Evolutionary conservation across 2,329 filamentous ascomycete species (phyloP).

Genomic region (Didymosphaeria variabile): DNA sequence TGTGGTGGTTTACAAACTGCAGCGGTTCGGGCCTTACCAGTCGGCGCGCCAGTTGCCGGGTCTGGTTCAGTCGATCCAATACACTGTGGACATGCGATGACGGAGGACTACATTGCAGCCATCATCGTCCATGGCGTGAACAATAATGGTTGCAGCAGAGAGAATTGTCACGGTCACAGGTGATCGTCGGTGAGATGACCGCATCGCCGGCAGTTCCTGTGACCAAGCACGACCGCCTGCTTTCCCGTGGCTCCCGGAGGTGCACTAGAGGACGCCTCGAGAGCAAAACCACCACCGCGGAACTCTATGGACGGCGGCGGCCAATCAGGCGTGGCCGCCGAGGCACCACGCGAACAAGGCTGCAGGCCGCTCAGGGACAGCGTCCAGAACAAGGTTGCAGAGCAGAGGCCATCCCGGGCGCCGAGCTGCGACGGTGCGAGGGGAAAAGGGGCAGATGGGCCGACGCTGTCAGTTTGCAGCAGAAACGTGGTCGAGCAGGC

Average conservation of each 20-base stretch:
- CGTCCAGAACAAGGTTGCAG: conserved; percentile 26
- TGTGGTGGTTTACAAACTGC: not conserved
- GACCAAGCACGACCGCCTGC: conserved; percentile 25
- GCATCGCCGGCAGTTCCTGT: conserved; percentile 9
- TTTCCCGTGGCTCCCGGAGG: conserved; percentile 40
- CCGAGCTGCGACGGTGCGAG: conserved; percentile 24
- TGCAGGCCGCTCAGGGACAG: conserved; percentile 45
- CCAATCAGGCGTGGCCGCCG: conserved; percentile 30
- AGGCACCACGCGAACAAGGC: conserved; percentile 34
- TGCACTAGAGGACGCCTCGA: conserved; percentile 40
- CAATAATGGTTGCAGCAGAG: not conserved
- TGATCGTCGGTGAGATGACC: conserved; percentile 23
- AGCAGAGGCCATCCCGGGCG: not conserved
- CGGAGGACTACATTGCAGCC: not conserved
- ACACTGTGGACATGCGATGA: not conserved
- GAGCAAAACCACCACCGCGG: conserved; percentile 41
- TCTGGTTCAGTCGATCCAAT: not conserved
- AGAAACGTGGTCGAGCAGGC: conserved; percentile 26
- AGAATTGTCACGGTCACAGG: conserved; percentile 11
- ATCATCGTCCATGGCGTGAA: not conserved
- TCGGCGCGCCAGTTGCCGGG: not conserved
- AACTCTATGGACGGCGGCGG: conserved; percentile 24
- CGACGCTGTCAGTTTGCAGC: too few species aligned
- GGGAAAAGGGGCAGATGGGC: conserved; percentile 22
- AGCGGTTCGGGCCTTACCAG: too few species aligned